Percentiles rank a stretch among this genome's conserved stretches.
Evolutionary conservation across 2,329 filamentous ascomycete genomes (phyloP).

Genomic region (Fusarium lateritium): DNA sequence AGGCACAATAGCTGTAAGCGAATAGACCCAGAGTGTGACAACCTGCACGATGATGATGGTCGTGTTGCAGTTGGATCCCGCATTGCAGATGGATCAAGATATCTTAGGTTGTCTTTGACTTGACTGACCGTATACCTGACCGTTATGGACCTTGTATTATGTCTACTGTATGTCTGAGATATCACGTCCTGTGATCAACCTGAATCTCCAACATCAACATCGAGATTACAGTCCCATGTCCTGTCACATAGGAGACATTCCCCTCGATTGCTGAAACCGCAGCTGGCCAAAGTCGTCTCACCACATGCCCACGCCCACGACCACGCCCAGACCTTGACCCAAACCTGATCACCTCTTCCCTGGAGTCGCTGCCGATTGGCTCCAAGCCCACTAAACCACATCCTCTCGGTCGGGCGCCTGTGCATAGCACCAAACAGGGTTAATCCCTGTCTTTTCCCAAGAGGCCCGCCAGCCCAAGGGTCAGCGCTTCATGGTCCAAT

Average conservation of each 20-base stretch:
- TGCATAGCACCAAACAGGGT: conserved; percentile 40
- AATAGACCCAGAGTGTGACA: conserved; percentile 32
- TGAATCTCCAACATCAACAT: conserved; percentile 24
- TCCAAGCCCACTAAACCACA: not conserved
- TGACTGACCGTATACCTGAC: conserved; percentile 8
- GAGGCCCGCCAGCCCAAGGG: conserved; percentile 22
- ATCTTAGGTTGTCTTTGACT: not conserved
- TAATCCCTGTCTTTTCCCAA: conserved; percentile 30
- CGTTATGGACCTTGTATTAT: conserved; percentile 1
- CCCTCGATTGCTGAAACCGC: conserved; percentile 20
- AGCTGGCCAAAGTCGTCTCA: conserved; percentile 45
- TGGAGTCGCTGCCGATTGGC: conserved; percentile 46
- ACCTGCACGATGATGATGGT: conserved; percentile 46
- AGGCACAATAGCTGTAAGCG: conserved; percentile 40
- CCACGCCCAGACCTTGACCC: not conserved
- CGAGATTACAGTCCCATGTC: conserved; percentile 8
- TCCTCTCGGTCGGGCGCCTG: conserved; percentile 45
- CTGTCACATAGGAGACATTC: not conserved
- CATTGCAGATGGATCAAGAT: conserved; percentile 36
- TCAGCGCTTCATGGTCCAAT: conserved; percentile 26
- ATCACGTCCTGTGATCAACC: not conserved
- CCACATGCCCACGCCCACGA: conserved; percentile 1
- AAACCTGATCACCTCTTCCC: conserved; percentile 5
- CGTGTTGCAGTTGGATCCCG: conserved; percentile 35
- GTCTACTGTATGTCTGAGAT: not conserved